Conservation (phyloP, 2,329 filamentous ascomycete genomes). For the Fusarium sarcochroum region DNA sequence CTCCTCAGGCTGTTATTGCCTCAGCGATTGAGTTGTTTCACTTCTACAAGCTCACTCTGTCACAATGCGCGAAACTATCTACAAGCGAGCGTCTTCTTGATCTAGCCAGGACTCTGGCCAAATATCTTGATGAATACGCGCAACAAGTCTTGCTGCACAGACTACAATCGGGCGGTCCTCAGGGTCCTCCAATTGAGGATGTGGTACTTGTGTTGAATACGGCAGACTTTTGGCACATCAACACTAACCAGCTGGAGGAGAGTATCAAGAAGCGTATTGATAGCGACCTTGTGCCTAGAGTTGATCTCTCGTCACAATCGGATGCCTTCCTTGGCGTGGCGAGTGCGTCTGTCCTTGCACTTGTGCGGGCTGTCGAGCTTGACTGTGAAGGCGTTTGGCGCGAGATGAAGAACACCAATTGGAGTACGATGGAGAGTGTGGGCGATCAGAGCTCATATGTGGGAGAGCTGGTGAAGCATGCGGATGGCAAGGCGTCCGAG, state of each 20-base stretch:
- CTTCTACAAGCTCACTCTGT: slow-evolving; percentile 92
- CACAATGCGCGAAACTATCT: slow-evolving; percentile 96
- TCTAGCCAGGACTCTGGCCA: slow-evolving; percentile 86
- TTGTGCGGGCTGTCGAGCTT: slow-evolving; percentile 87
- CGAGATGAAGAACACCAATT: slow-evolving; percentile 97
- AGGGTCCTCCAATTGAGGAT: slow-evolving; percentile 75
- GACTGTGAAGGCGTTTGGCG: slow-evolving; percentile 91
- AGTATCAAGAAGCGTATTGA: slow-evolving; percentile 95
- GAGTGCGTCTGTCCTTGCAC: slow-evolving; percentile 84
- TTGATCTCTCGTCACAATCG: slow-evolving; percentile 93
- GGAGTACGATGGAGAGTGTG: slow-evolving; percentile 93
- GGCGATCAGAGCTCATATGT: slow-evolving; percentile 96
- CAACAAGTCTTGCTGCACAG: slow-evolving; percentile 89
- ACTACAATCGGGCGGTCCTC: slow-evolving; percentile 69
- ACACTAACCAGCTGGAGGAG: slow-evolving; percentile 93
- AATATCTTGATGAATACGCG: slow-evolving; percentile 95
- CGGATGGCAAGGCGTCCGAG: slow-evolving; percentile 80
- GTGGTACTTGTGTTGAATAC: slow-evolving; percentile 92
- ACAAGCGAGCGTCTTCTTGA: slow-evolving; percentile 90
- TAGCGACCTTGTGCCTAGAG: slow-evolving; percentile 77
- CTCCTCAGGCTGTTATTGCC: slow-evolving; percentile 86
- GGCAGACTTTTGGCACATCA: slow-evolving; percentile 96
- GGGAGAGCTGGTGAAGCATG: slow-evolving; percentile 79
- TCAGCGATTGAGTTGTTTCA: slow-evolving; percentile 98
- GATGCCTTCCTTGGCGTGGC: slow-evolving; percentile 97